phyloP scores from a whole-genome alignment of 768 basidiomycete species.

The Guyanaporus albipodus region DNA sequence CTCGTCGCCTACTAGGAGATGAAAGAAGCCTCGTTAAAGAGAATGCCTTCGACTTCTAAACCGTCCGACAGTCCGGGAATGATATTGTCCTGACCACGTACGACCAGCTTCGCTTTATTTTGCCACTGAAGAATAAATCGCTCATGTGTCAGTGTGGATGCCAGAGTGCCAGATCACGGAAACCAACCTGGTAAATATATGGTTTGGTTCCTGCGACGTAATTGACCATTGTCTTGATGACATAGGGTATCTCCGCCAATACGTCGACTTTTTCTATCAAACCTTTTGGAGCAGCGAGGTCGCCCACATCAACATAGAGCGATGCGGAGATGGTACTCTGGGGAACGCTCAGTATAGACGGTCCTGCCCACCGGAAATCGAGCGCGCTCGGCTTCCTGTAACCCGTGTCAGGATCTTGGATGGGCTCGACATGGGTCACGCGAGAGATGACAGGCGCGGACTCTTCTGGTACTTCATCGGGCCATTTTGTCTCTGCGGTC shows the following conservation, averaged over 20 bases:
- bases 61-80: constrained; percentile 39
- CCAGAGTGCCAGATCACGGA: neutral
- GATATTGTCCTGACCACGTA: constrained; percentile 41
- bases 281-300: constrained; percentile 56
- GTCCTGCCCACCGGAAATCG: constrained; percentile 74
- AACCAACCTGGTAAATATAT: constrained; percentile 84
- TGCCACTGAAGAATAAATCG: constrained; percentile 42
- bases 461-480: constrained; percentile 51
- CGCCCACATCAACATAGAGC: constrained; percentile 55
- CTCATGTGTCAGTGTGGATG: neutral
- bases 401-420: constrained; percentile 73
- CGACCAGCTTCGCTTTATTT: constrained; percentile 49
- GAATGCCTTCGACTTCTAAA: constrained; percentile 53
- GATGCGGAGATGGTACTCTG: constrained; percentile 55
- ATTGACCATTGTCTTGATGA: constrained; percentile 88
- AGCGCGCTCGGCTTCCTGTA: constrained; percentile 72
- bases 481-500: constrained; percentile 77
- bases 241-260: constrained; percentile 89
- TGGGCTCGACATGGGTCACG: constrained; percentile 56
- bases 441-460: constrained; percentile 57
- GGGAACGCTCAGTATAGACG: constrained; percentile 51
- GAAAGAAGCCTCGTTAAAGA: constrained; percentile 92
- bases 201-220: constrained; percentile 94
- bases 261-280: constrained; percentile 93
- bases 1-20: constrained; percentile 48